Evolutionary conservation across 768 basidiomycete genomes (phyloP), one percentile per base, ranked within the genome.

Genomic region (Naganishia onofrii): DNA sequence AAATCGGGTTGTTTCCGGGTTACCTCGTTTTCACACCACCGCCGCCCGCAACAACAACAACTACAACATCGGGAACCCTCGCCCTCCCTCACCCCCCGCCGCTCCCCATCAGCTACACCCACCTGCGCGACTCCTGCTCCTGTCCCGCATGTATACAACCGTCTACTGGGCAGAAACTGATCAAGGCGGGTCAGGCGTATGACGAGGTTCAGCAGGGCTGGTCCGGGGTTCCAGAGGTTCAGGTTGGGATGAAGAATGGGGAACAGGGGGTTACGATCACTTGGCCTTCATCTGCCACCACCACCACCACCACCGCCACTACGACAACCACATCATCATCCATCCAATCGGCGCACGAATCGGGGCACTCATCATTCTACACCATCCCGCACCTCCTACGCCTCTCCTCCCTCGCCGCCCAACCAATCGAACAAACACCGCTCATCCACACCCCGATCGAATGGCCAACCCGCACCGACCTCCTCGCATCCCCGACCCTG

Each of bases 101-200:
- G n/a, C 60, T 63, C 42, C 26, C 36, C 0, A 46, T 63, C 38
- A 44, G 60, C 23, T 66, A 44, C 38, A 67, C 87, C 67, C 93
- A 91, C 88, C 85, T 98, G 12, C 87, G 93, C 28, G 93, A 97
- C 76, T 86, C 90, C 0, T 96, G 93, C 74, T 87, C 86, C 69
- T 92, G 89, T 51, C 81, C 86, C 0, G 75, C 82, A 1, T 93
- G 90, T 72, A 79, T 94, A 10, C 90, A 96, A 74, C 88, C 90
- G 0, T 85, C 87, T 3, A 92, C 89, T 0, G 82, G 81, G 2
- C 94, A 97, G 80, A 91, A 91, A 75, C 83, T 92, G 0, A 87
- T 88, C 75, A 82, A 85, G 46, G 60, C 60, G 4, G 60, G 60
- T 10, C 60, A 63, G 29, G 60, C 60, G 29, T 63, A 63, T 42